Conservation (phyloP, 75 land plant species). For the Pinus taeda region DNA sequence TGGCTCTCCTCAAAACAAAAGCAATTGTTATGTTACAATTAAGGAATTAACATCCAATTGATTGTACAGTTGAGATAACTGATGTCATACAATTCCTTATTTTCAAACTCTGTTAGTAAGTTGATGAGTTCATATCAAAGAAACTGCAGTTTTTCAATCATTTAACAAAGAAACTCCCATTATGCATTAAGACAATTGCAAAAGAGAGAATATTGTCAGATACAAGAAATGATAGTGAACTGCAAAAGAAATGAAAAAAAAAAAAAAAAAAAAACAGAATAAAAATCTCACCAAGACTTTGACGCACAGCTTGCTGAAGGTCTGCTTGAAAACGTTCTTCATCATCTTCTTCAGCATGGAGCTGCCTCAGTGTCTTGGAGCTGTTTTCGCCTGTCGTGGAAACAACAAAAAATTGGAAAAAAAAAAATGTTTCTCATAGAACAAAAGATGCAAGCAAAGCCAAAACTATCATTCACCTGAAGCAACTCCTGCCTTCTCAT, state of each 20-base stretch:
- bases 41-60: background rate
- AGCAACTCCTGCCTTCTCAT: background rate
- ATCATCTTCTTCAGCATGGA: constrained; percentile 72
- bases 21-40: background rate
- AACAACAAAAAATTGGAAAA: background rate
- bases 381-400: constrained; percentile 20
- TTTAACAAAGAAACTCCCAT: too few relatives aligned
- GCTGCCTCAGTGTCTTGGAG: constrained; percentile 46
- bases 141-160: too few relatives aligned
- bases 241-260: background rate
- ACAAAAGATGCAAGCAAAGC: background rate
- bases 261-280: background rate
- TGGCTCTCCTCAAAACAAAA: background rate
- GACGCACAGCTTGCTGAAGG: constrained; percentile 65
- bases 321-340: constrained; percentile 87
- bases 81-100: background rate
- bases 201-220: background rate
- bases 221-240: background rate
- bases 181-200: too few relatives aligned
- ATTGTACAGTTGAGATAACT: background rate
- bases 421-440: background rate
- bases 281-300: constrained; percentile 68
- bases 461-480: constrained; percentile 6
- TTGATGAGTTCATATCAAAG: too few relatives aligned
- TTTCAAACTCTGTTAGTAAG: background rate